Conservation (phyloP, 2,329 filamentous ascomycete species). For the Neurospora sp. region DNA sequence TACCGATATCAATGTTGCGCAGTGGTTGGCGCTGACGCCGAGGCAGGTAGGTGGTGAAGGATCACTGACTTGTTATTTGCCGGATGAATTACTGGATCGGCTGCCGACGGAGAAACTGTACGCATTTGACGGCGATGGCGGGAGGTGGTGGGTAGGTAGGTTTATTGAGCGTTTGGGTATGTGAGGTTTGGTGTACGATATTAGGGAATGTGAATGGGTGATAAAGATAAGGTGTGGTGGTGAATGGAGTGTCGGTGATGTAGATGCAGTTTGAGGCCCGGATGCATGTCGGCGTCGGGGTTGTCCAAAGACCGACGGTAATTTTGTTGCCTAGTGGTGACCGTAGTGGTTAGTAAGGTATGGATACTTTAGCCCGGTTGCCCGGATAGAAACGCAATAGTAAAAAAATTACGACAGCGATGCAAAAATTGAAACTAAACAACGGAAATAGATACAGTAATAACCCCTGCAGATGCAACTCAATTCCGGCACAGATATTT, state of each 20-base stretch:
- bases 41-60: slow-evolving; percentile 49
- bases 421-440: not conserved
- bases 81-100: slow-evolving; percentile 7
- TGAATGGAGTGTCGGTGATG: not conserved
- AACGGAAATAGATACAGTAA: not conserved
- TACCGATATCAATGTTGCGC: slow-evolving; percentile 27
- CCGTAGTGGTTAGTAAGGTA: no score
- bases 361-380: no score
- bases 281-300: not conserved
- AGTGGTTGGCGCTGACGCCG: slow-evolving; percentile 50
- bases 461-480: no score
- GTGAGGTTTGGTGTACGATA: not conserved
- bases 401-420: no score
- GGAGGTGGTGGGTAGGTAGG: not conserved
- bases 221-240: not conserved
- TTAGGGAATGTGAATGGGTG: not conserved
- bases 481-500: no score
- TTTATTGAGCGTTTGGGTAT: slow-evolving; percentile 1
- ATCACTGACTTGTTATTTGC: slow-evolving; percentile 32
- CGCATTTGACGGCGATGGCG: no score
- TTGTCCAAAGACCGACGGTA: no score
- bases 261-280: not conserved
- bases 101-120: slow-evolving; percentile 1
- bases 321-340: no score
- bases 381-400: no score